Base-by-base conservation (phyloP, 331 rosid species). In the Rosa hybrid region DNA sequence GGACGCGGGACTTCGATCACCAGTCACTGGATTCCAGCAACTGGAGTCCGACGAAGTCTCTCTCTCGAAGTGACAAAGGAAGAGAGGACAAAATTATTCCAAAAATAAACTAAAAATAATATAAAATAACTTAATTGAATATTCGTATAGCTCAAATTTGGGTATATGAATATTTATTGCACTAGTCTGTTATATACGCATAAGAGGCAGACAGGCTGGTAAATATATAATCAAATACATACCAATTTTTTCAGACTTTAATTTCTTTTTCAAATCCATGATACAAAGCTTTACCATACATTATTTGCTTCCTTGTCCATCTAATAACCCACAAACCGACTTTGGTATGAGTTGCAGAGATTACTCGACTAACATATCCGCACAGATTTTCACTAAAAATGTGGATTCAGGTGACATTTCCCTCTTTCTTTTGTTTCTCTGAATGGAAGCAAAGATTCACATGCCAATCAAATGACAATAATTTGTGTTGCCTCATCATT, bases 401-500 rank as follows among this genome's bases (percentile, higher is more conserved):
- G 38, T 1, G 39, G 65, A 44, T 38, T 6, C 3, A 12, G 13
- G 68, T 63, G 30, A 25, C 45, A 39, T 20, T n/a, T 60, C 53
- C 18, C 6, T 30, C 79, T 45, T 45, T 69, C 53, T 54, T 25
- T 8, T 45, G 42, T 57, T 45, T 49, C 18, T 16, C 65, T 45
- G 27, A 30, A 51, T 48, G n/a, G 63, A 53, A 80, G 68, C 81
- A 38, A 65, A 50, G 64, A 76, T 42, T 72, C 76, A 63, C 83
- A 50, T 68, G 65, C 54, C 5, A 23, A 71, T 79, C 83, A 74
- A 45, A 44, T 75, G 69, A 69, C 49, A n/a, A 49, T 44, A 64
- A 60, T 56, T 21, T 7, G 51, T 74, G 2, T 34, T 38, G 7
- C 67, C 73, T 73, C 75, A 60, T 90, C 84, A 91, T 77, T 81